A percentile compares a stretch with the other conserved stretches of the same genome.
These are phyloP conservation scores for Rhododendron mucronatum DNA, from an alignment of 148 eudicot genomes.

Conservation along the genomic window DNA sequence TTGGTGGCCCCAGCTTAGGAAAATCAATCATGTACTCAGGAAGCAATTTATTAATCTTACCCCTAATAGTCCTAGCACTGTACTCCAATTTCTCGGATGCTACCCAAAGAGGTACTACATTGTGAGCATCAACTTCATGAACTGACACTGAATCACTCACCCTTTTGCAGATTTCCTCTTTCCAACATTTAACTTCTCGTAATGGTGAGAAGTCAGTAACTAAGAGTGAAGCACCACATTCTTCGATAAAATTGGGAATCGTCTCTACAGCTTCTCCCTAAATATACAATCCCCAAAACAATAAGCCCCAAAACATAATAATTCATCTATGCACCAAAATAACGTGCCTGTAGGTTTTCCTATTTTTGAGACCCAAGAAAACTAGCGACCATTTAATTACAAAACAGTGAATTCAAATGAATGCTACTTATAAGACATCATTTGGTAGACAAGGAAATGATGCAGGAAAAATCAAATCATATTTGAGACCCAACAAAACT, in stretches of 20 bases:
- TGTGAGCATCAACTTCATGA: conserved; percentile 99
- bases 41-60: conserved; percentile 74
- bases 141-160: conserved; percentile 58
- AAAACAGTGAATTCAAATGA: not conserved
- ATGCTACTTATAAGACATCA: not conserved
- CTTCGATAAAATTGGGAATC: conserved; percentile 64
- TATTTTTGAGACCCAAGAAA: not conserved
- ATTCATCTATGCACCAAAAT: not conserved
- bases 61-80: conserved; percentile 78
- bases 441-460: not conserved
- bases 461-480: not conserved
- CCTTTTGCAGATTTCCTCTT: conserved; percentile 66
- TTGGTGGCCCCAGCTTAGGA: conserved; percentile 54
- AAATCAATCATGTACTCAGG: conserved; percentile 79
- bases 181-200: conserved; percentile 64
- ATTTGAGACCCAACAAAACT: not conserved
- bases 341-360: not conserved
- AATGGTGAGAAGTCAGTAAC: conserved; percentile 90
- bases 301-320: conserved; percentile 1
- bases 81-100: conserved; percentile 86
- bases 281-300: not conserved
- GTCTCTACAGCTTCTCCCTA: conserved; percentile 92
- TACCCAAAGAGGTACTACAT: conserved; percentile 89
- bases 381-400: not conserved
- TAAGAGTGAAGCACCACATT: conserved; percentile 86